Base-by-base conservation (phyloP, 2,329 filamentous ascomycete genomes). In the Penicillium olsonii region DNA sequence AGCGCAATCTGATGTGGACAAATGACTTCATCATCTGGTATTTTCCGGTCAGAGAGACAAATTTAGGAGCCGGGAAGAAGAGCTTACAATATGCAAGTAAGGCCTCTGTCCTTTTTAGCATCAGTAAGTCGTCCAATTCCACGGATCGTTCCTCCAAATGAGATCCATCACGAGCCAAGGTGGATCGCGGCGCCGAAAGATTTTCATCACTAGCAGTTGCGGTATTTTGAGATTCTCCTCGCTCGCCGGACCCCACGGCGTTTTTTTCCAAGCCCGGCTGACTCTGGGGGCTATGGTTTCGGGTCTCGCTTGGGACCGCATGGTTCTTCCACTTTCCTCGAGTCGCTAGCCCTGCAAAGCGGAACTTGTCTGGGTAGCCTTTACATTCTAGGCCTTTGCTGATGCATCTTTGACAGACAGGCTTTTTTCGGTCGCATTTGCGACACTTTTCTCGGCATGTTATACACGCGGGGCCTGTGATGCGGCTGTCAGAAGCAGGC, bases 391-490 rank as follows among this genome's bases (percentile, higher is more conserved):
- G 50, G 27, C 66, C 66, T 40, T 66, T 68, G 10, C 56, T 58
- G 14, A 64, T 53, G 35, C 66, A 68, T 19, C 65, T 57, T 44
- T 61, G 58, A 35, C 66, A 68, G 14, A 52, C 54, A 4, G 65
- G 66, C n/a, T 63, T 59, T 18, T 50, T 55, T 2, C 64, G 64
- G 43, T 68, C 65, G 42, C 66, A 68, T 53, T 59, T 59, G 15
- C 65, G 63, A 35, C 62, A 67, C 46, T 68, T 68, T 47, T 68
- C 60, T 48, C 65, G 60, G 44, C 66, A 68, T 48, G 66, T 68
- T 48, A 63, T 47, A 48, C 66, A 68, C 35, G 66, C 65, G 18
- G 66, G 61, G 39, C 60, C 66, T 67, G n/a, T 14, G 8, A 33
- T 35, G 33, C 5, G 33, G 35, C 26, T 20, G 26, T 48, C 17